These are phyloP conservation scores for Blastocystis sp. DNA, from an alignment of 352 stramenopile genomes.

Conservation along the genomic window DNA sequence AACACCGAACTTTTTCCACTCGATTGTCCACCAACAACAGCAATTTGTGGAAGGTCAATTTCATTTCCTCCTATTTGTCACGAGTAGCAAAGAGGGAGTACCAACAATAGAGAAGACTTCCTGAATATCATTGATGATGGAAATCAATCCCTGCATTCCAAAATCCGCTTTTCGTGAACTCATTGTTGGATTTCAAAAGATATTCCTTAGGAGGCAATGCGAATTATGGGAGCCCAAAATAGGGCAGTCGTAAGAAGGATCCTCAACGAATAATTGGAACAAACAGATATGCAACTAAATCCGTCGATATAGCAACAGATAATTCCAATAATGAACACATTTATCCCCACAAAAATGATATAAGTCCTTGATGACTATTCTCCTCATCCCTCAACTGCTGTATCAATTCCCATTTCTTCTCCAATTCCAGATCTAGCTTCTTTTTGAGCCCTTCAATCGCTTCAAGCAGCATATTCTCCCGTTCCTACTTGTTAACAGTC, in stretches of 20 bases:
- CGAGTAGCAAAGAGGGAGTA: conserved; percentile 70
- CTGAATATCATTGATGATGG: conserved; percentile 98
- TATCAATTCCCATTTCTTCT: conserved; percentile 55
- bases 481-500: background rate
- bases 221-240: too few relatives aligned
- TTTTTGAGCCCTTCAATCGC: conserved; percentile 19
- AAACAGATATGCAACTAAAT: background rate
- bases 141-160: conserved; percentile 94
- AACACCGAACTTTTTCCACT: conserved; percentile 89
- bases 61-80: conserved; percentile 65
- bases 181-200: background rate
- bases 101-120: conserved; percentile 93
- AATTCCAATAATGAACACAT: background rate
- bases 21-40: conserved; percentile 90
- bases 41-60: conserved; percentile 92
- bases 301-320: background rate
- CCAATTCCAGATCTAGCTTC: conserved; percentile 58
- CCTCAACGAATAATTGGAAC: background rate
- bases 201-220: background rate
- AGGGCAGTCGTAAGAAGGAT: background rate
- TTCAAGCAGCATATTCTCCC: conserved; percentile 34
- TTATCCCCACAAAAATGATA: conserved; percentile 57
- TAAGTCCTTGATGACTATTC: background rate
- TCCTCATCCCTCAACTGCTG: conserved; percentile 44
- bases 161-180: conserved; percentile 6